These are phyloP conservation scores for Phytopythium helicoides DNA, from an alignment of 352 stramenopile species.

Conservation along the genomic window DNA sequence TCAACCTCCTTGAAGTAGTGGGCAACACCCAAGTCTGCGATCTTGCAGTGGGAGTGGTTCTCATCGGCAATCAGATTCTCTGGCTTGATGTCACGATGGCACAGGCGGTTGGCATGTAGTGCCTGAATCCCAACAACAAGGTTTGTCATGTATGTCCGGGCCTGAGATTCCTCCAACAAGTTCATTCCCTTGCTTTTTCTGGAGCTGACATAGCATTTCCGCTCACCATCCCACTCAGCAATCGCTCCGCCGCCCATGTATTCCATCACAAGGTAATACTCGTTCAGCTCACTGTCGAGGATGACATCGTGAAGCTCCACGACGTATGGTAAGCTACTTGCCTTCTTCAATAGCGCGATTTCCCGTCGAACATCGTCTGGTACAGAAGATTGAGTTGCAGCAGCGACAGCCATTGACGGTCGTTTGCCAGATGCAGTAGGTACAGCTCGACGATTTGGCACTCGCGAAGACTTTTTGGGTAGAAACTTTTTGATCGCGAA, in stretches of 20 bases:
- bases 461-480: slow-evolving; percentile 44
- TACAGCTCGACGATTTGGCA: slow-evolving; percentile 46
- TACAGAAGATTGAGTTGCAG: too few relatives aligned
- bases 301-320: slow-evolving; percentile 77
- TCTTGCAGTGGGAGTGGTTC: slow-evolving; percentile 56
- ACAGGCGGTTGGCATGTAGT: slow-evolving; percentile 69
- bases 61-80: slow-evolving; percentile 77
- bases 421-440: slow-evolving; percentile 14
- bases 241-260: slow-evolving; percentile 82
- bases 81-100: slow-evolving; percentile 87
- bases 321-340: slow-evolving; percentile 58
- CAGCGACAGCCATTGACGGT: not conserved
- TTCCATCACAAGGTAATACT: slow-evolving; percentile 84
- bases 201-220: slow-evolving; percentile 59
- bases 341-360: slow-evolving; percentile 76
- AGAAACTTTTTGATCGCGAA: slow-evolving; percentile 75
- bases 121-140: slow-evolving; percentile 69
- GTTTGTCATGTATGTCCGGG: slow-evolving; percentile 53
- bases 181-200: slow-evolving; percentile 33
- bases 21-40: slow-evolving; percentile 80
- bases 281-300: slow-evolving; percentile 45
- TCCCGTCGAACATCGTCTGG: slow-evolving; percentile 65
- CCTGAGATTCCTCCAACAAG: slow-evolving; percentile 40
- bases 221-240: slow-evolving; percentile 67
- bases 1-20: slow-evolving; percentile 70